Evolutionary conservation across 2,329 filamentous ascomycete species (phyloP).

Genomic region (Penicillium olsonii): DNA sequence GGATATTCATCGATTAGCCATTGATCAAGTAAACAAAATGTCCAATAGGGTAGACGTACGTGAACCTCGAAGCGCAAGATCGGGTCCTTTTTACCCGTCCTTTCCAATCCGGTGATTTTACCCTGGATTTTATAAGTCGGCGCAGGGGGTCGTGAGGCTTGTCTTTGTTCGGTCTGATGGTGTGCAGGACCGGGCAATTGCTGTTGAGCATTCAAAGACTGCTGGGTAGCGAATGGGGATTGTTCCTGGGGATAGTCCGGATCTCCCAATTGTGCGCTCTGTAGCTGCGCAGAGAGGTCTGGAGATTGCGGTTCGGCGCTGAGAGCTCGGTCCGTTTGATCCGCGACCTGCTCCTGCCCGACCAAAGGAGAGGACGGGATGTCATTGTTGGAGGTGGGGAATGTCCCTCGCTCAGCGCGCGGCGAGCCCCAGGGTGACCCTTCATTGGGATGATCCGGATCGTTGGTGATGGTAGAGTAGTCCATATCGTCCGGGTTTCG

Average conservation of each 20-base stretch:
- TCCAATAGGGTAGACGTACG: slow-evolving; percentile 57
- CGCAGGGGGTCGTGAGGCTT: slow-evolving; percentile 49
- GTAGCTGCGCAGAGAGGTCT: slow-evolving; percentile 45
- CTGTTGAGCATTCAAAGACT: slow-evolving; percentile 40
- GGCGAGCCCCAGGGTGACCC: slow-evolving; percentile 66
- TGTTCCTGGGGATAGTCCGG: slow-evolving; percentile 41
- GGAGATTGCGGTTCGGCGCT: slow-evolving; percentile 41
- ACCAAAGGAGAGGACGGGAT: slow-evolving; percentile 46
- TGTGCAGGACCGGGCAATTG: slow-evolving; percentile 48
- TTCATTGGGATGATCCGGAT: slow-evolving; percentile 60
- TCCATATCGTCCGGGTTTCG: slow-evolving; percentile 55
- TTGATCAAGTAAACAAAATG: slow-evolving; percentile 1
- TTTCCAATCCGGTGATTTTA: slow-evolving; percentile 91
- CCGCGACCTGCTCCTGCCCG: slow-evolving; percentile 38
- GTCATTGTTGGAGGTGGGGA: slow-evolving; percentile 38
- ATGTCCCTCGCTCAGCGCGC: slow-evolving; percentile 49
- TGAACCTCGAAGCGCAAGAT: slow-evolving; percentile 95
- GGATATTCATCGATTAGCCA: slow-evolving; percentile 7
- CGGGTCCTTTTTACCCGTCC: slow-evolving; percentile 92
- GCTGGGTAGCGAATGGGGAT: slow-evolving; percentile 38
- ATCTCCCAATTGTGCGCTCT: slow-evolving; percentile 43
- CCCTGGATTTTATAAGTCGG: slow-evolving; percentile 84
- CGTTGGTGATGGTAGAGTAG: slow-evolving; percentile 61
- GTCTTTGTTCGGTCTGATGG: slow-evolving; percentile 48
- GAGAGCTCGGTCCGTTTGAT: slow-evolving; percentile 25